Evolutionary conservation across 2,329 filamentous ascomycete genomes (phyloP), one percentile per base, ranked within the genome.

Genomic region (Didymella keratinophila): DNA sequence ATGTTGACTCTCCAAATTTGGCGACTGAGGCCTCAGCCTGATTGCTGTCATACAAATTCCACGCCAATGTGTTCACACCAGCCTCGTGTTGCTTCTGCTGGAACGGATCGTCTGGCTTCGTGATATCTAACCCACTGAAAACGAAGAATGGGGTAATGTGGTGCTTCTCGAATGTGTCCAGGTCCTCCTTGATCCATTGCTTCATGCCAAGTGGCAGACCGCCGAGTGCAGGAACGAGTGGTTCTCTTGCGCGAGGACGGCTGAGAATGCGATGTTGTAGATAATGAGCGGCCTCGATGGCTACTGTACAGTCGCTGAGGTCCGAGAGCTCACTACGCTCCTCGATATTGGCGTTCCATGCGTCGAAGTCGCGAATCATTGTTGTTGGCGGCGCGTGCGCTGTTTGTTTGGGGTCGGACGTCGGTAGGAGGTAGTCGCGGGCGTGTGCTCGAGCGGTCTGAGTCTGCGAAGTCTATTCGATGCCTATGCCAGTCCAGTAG

Each of bases 231-330:
- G 93, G 88, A 32, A 98, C 85, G 32, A 99, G 87, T 41, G 94
- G 93, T 77, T 99, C 95, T 72, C 91, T 89, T 44, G 86, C 88
- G 56, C 67, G 68, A 16, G 69, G 64, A 20, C 71, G 69, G 57
- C 71, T 71, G 70, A 97, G 87, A 65, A 96, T 86, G 59, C 88
- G 87, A 48, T 65, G 67, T 75, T 89, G 85, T 64, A 99, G 86
- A 77, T 95, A 98, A 78, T 96, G 90, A 52, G 91, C 89, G 55
- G 94, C 95, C 81, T 97, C 93, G 71, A 98, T 88, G 64, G 89
- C 93, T 69, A 97, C 85, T 52, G 89, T 85, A 60, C 87, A 87
- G 74, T 89, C 89, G 72, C 90, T 87, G 68, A 97, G 83, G 62
- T 91, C 86, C 60, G 88, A 83, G 66, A 96, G 78, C 58, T 87